A percentile compares a stretch with the other conserved stretches of the same genome.
These are phyloP conservation scores for Biscogniauxia mediterranea DNA, from an alignment of 2,329 filamentous ascomycete genomes.

Conservation along the genomic window DNA sequence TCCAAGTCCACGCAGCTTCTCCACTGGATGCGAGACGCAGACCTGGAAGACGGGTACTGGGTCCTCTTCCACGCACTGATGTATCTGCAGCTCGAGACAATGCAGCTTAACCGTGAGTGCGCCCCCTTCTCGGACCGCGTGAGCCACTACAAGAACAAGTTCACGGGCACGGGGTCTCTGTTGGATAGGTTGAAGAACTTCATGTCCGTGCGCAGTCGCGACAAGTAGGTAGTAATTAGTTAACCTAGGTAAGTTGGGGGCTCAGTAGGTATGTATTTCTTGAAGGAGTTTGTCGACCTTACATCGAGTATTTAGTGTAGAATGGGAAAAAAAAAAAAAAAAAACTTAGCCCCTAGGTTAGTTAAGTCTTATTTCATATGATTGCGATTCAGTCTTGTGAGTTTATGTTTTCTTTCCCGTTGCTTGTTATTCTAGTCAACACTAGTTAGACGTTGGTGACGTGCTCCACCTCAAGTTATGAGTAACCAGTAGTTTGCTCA, in stretches of 20 bases:
- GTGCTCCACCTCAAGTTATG: no score
- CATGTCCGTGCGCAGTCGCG: neutral
- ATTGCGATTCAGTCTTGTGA: no score
- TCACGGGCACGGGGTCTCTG: neutral
- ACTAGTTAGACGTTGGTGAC: no score
- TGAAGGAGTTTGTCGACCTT: no score
- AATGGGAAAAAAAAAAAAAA: no score
- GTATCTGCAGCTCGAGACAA: slow-evolving; percentile 26
- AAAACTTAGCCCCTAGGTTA: no score
- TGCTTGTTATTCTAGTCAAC: no score
- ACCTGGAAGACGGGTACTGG: slow-evolving; percentile 19
- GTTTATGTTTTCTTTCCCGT: no score
- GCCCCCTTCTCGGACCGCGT: slow-evolving; percentile 3
- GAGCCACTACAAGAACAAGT: slow-evolving; percentile 2
- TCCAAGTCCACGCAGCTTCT: slow-evolving; percentile 5
- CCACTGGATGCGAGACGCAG: slow-evolving; percentile 19
- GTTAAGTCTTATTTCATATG: no score
- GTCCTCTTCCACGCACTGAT: slow-evolving; percentile 26
- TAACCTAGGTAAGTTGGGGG: neutral
- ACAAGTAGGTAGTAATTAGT: neutral
- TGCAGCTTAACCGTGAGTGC: slow-evolving; percentile 11
- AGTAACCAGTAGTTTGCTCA: no score
- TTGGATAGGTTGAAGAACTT: neutral
- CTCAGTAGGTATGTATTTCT: no score
- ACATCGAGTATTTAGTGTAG: no score